Base-by-base conservation (phyloP, 2,329 filamentous ascomycete species). In the Arthrobotrys sinensis region DNA sequence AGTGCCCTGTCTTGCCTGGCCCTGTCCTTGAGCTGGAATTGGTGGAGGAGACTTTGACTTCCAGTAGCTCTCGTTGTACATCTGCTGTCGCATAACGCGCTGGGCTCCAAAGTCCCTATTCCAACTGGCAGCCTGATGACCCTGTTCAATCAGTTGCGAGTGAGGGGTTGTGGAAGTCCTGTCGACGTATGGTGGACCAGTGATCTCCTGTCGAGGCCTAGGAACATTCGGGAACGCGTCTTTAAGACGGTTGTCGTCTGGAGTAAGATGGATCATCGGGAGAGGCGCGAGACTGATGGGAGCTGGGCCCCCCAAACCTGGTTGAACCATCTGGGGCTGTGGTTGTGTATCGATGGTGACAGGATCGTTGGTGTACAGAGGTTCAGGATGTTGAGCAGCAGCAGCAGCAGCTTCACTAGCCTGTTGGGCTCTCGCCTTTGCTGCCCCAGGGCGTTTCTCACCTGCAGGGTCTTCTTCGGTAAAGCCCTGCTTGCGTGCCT, bases 401-500 rank as follows among this genome's bases (percentile, higher is more conserved):
- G 79, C 92, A 8, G 81, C 81, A 19, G 80, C 80, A 60, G 81
- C 81, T 52, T 82, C 80, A 52, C 70, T 80, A 5, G 80, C 80
- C 45, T 78, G 79, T 60, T 80, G 79, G 24, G 79, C 79, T 43
- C 81, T 80, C 62, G 81, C 80, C 86, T 96, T 97, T 75, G 93
- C 91, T 45, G 93, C 94, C 67, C 96, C 96, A 4, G 96, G 96
- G 80, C 96, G 89, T 87, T 99, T 98, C 85, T 99, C 96, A 46
- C 96, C 96, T 3, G 96, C 96, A 63, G 94, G 88, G 84, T 99
- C 96, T 80, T 96, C 94, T 84, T 99, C 96, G 0, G 96, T 99
- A 83, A 99, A 99, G 10, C 96, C 96, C 85, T 99, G 96, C 85
- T 98, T 99, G 57, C 92, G 89, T 6, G 96, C 96, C 85, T 98